These are phyloP conservation scores for Arabidopsis arenosa DNA, from an alignment of 345 rosid genomes.

Conservation along the genomic window DNA sequence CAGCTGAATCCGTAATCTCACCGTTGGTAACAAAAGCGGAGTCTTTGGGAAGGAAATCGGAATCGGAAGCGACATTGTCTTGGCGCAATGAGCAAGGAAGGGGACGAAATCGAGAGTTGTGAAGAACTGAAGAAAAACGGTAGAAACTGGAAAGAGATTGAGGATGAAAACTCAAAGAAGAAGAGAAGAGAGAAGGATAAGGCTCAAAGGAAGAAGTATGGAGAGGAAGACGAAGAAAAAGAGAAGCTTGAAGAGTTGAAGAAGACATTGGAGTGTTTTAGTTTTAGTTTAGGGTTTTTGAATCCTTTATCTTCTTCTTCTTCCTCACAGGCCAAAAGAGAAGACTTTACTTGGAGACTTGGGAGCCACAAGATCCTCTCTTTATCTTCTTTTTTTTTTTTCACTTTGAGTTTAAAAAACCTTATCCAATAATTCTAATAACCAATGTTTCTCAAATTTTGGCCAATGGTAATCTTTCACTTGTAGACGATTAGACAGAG, in stretches of 20 bases:
- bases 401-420: not conserved
- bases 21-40: constrained; percentile 3
- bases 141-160: constrained; percentile 34
- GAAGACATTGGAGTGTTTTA: constrained; percentile 51
- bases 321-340: constrained; percentile 11
- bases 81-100: constrained; percentile 63
- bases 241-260: constrained; percentile 71
- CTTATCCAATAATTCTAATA: constrained; percentile 14
- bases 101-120: constrained; percentile 33
- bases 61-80: constrained; percentile 56
- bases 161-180: constrained; percentile 34
- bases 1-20: constrained; percentile 27
- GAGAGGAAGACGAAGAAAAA: constrained; percentile 58
- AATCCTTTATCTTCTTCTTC: constrained; percentile 29
- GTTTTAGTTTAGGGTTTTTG: constrained; percentile 51
- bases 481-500: not conserved
- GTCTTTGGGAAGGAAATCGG: constrained; percentile 42
- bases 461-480: constrained; percentile 13
- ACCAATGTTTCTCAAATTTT: not conserved
- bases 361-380: constrained; percentile 40
- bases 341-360: constrained; percentile 42
- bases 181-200: constrained; percentile 20
- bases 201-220: constrained; percentile 28
- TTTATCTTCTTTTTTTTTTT: constrained; percentile 22
- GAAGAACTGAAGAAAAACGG: constrained; percentile 37